phyloP scores from a whole-genome alignment of 768 basidiomycete species.

The Russula olivacea region DNA sequence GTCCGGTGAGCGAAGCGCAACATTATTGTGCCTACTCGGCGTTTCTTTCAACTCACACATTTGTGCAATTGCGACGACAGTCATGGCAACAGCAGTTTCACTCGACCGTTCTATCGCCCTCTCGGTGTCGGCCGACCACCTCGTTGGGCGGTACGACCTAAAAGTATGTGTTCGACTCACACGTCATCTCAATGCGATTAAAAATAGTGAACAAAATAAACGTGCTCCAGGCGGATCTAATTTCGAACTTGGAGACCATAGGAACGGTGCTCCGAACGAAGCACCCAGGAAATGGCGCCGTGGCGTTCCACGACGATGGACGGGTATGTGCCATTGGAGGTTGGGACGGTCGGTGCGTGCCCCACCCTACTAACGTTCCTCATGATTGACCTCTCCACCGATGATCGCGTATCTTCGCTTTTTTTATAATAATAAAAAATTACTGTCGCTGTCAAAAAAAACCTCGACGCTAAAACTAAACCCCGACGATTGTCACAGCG shows the following conservation, averaged over 20 bases:
- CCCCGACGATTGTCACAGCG: slow-evolving; percentile 37
- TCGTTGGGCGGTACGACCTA: slow-evolving; percentile 61
- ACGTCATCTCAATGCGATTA: neutral
- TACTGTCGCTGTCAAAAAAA: neutral
- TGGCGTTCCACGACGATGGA: slow-evolving; percentile 73
- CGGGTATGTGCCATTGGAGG: slow-evolving; percentile 83
- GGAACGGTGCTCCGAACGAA: slow-evolving; percentile 52
- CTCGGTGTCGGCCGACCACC: slow-evolving; percentile 82
- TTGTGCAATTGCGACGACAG: slow-evolving; percentile 34
- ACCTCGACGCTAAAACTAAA: neutral
- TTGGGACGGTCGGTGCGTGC: slow-evolving; percentile 85
- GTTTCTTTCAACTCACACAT: neutral
- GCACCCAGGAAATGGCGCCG: slow-evolving; percentile 69
- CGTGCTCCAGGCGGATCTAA: slow-evolving; percentile 9
- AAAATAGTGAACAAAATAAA: neutral
- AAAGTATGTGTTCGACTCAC: slow-evolving; percentile 34
- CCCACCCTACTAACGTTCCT: neutral
- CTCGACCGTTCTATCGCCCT: slow-evolving; percentile 53
- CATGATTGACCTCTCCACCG: neutral
- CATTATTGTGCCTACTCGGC: neutral
- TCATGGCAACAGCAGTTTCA: slow-evolving; percentile 83
- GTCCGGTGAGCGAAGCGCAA: slow-evolving; percentile 45
- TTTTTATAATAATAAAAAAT: neutral
- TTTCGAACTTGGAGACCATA: slow-evolving; percentile 17
- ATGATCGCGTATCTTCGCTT: neutral